Base-by-base conservation (phyloP, 306 rosid species). In the Albizia julibrissin region DNA sequence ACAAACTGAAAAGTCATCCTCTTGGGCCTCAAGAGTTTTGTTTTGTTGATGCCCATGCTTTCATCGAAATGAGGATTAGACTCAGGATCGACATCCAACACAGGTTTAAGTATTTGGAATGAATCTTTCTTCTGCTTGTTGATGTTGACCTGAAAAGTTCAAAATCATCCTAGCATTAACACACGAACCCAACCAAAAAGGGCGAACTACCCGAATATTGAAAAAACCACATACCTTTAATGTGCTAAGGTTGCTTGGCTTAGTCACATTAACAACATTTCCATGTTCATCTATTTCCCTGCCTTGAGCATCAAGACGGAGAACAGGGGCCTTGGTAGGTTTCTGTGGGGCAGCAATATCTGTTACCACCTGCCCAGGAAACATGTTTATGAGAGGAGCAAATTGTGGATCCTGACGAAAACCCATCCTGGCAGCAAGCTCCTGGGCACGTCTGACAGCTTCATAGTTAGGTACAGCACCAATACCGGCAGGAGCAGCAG, bases 211-310 rank as follows among this genome's bases (percentile, higher is more conserved):
- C 70, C 69, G 39, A 80, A 80, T 75, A 16, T 44, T 19, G 19
- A 69, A 62, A 56, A 49, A 81, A 49, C 70, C 31, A 76, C 91
- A 80, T 75, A 95, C 99, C 99, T 95, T 95, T 76, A 95, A 88
- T 64, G 99, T 93, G 88, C 97, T 95, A 76, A 95, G 97, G 87
- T 87, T 88, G 87, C 89, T 85, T 52, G 98, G 99, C 85, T 93
- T 95, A 33, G 96, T 78, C 70, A 87, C 80, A 87, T 89, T 92
- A 79, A 95, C 92, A 64, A 93, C 86, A 72, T 93, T 90, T 83
- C 99, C 99, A 69, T 93, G 89, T 87, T 95, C 99, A 82, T 95
- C 98, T 65, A 95, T 87, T 87, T 95, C 99, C 87, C 99, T 90
- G 52, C 99, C 99, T 68, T 88, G 97, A 26, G 99, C 94, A 86